A percentile compares a stretch with the other conserved stretches of the same genome.
These are phyloP conservation scores for Fusarium sp. DNA, from an alignment of 2,329 filamentous ascomycete genomes.

Conservation along the genomic window DNA sequence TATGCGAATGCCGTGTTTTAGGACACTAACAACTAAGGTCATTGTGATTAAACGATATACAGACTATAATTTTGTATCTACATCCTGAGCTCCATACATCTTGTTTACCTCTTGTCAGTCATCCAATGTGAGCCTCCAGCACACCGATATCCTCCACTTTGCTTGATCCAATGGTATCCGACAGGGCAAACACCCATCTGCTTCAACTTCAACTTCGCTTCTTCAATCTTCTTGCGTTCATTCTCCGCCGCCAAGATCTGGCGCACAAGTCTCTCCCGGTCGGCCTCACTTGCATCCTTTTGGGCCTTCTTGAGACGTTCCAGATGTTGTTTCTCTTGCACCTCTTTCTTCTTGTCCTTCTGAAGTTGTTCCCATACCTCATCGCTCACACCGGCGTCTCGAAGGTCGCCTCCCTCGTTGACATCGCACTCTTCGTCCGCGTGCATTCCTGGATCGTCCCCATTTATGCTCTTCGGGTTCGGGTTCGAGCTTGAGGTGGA, in stretches of 20 bases:
- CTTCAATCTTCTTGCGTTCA: conserved; percentile 52
- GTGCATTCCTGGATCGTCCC: background rate
- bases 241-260: conserved; percentile 50
- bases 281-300: conserved; percentile 44
- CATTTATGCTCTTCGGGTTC: background rate
- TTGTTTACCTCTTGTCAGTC: conserved; percentile 15
- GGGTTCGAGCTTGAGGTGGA: background rate
- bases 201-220: conserved; percentile 60
- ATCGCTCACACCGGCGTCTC: conserved; percentile 70
- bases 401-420: conserved; percentile 25
- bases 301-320: conserved; percentile 48
- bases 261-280: conserved; percentile 52
- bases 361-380: conserved; percentile 71
- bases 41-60: background rate
- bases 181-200: conserved; percentile 64
- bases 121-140: conserved; percentile 67
- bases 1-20: background rate
- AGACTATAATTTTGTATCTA: background rate
- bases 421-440: background rate
- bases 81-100: background rate
- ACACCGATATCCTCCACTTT: conserved; percentile 69
- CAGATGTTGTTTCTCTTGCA: conserved; percentile 53
- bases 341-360: conserved; percentile 56
- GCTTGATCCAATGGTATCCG: conserved; percentile 72
- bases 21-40: background rate